A percentile compares a stretch with the other conserved stretches of the same genome.
Evolutionary conservation across 2,329 filamentous ascomycete genomes (phyloP).

Genomic region (Pseudopyrenochaeta lycopersici): DNA sequence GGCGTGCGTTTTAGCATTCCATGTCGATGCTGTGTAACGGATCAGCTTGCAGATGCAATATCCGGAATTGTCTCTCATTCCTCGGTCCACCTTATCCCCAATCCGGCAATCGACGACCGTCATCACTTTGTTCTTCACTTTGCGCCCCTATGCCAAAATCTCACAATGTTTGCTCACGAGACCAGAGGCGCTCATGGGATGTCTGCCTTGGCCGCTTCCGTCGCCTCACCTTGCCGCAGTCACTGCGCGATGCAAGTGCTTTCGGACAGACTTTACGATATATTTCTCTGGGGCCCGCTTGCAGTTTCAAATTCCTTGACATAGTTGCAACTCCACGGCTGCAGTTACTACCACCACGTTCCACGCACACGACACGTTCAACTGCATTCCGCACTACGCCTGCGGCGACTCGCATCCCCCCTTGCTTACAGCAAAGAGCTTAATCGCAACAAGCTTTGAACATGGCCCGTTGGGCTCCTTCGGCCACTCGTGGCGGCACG

Average conservation of each 20-base stretch:
- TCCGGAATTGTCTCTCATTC: constrained; percentile 4
- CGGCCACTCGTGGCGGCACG: constrained; percentile 46
- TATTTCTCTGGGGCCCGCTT: constrained; percentile 2
- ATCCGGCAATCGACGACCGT: constrained; percentile 8
- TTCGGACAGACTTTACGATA: constrained; percentile 2
- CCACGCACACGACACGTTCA: neutral
- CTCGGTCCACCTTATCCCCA: neutral
- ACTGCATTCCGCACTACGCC: neutral
- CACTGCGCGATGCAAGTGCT: constrained; percentile 1
- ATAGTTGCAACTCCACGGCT: too few relatives aligned
- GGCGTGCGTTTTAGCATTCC: neutral
- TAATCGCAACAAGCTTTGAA: constrained; percentile 13
- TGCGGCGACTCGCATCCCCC: neutral
- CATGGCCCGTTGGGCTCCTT: constrained; percentile 38
- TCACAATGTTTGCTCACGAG: constrained; percentile 12
- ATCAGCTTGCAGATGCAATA: neutral
- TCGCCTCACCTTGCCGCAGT: neutral
- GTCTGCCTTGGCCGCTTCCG: constrained; percentile 5
- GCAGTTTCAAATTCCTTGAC: neutral
- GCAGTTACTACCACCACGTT: neutral
- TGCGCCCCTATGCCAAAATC: neutral
- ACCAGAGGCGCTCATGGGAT: neutral
- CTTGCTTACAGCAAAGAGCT: constrained; percentile 13
- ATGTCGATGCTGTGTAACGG: constrained; percentile 1
- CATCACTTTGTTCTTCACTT: constrained; percentile 1